Evolutionary conservation across 73 alveolate genomes (phyloP).

Genomic region (Paramecium sonneborni): DNA sequence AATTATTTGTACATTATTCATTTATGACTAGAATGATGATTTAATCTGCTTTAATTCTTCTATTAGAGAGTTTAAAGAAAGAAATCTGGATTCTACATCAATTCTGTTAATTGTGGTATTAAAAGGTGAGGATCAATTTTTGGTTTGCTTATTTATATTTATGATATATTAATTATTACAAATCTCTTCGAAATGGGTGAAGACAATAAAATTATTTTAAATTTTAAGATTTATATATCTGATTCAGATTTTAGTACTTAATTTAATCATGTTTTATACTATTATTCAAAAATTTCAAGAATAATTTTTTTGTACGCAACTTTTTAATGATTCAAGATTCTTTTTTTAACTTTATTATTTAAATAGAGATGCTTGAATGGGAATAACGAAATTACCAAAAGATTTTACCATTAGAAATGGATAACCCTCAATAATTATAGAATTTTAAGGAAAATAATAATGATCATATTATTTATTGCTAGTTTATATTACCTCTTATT

Average conservation of each 20-base stretch:
- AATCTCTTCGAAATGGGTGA: neutral
- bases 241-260: neutral
- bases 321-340: no score
- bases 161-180: neutral
- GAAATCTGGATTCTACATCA: neutral
- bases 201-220: neutral
- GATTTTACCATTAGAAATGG: no score
- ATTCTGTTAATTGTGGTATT: neutral
- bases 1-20: neutral
- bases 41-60: neutral
- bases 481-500: no score
- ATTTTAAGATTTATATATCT: constrained; percentile 12
- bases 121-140: neutral
- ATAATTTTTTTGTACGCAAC: no score
- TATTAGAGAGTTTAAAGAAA: neutral
- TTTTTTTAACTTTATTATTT: no score
- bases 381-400: no score
- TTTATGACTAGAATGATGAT: neutral
- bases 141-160: neutral
- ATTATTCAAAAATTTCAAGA: no score
- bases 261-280: no score
- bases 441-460: no score
- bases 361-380: no score
- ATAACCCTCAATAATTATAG: no score
- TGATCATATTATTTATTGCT: no score